Evolutionary conservation across 2,329 filamentous ascomycete species (phyloP), one percentile per base, ranked within the genome.

Genomic region (Reticulascus tulasneorum): DNA sequence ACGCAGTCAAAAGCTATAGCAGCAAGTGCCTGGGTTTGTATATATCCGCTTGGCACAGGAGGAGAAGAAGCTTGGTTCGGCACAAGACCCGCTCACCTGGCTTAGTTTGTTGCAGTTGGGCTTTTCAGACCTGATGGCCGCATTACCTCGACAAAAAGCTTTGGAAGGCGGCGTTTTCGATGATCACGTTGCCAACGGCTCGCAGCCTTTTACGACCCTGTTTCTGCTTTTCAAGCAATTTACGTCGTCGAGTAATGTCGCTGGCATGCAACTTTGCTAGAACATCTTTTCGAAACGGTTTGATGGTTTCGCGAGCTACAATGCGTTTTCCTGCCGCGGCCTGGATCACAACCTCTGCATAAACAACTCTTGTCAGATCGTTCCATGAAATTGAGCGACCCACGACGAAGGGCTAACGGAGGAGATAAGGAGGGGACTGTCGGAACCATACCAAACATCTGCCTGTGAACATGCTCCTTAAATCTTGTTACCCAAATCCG

Each of bases 211-310:
- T 96, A 37, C 89, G 75, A 0, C 93, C 93, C 48, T 90, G 90
- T 66, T 98, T 98, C 63, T 98, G 93, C 71, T 91, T 95, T 66
- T 97, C 91, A 9, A 98, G 64, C 47, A 98, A 62, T 63, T 98
- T 98, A 53, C 81, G 77, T 23, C 90, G 76, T 40, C 93, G 71
- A 4, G 80, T 79, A 12, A 94, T 77, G 64, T 98, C 93, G 44
- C 84, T 86, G 1, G 93, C 93, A 56, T 98, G 94, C 37, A 98
- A 68, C 63, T 97, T 97, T 7, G 84, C 83, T 38, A 95, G 65
- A 4, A 98, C 93, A 51, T 98, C 93, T 61, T 98, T 98, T 29
- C 93, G 75, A 62, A 94, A 98, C 0, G 93, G 88, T 67, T 97
- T 97, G 58, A 98, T 82, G 0, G 90, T 96, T 58, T 97, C 93